Base-by-base conservation (phyloP, 805 yeast species). In the Zygoascus flipseniorum region DNA sequence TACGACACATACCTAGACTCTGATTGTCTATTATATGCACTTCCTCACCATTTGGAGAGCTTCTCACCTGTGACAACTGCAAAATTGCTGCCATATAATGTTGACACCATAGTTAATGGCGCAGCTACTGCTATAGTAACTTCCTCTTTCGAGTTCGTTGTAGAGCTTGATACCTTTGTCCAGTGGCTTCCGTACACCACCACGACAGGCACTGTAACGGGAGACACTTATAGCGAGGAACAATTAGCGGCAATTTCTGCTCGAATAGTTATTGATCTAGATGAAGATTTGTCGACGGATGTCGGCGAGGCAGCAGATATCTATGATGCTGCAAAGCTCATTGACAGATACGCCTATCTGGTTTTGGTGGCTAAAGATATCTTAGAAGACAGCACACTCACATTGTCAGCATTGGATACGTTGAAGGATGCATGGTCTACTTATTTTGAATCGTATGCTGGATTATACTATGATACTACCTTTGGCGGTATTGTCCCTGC, bases 331-430 rank as follows among this genome's bases (percentile, higher is more conserved):
- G 99, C 98, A 10, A 92, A 92, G 66, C 76, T 81, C 23, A 71
- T 90, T 50, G 96, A 89, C 60, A 93, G 90, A 70, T 93, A 86
- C 69, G 97, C 98, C 0, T 85, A 86, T 75, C 77, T 92, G 50
- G 74, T 89, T 11, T 85, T 85, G 57, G 87, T 83, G 9, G 81
- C 84, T 39, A 82, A 85, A 52, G 82, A 75, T 56, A 75, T 92
- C 18, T 67, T 92, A 44, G 65, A 78, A 19, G 85, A 90, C 63
- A 63, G 68, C 0, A 66, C 97, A 0, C 73, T 90, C 54, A 78
- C 76, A 31, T 76, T 84, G 48, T 93, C 86, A 68, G 76, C 85
- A 3, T 62, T 64, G 9, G 92, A 93, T 69, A 71, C 69, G 9
- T 97, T 90, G 68, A 72, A 70, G 31, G 73, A 77, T 32, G 96